A percentile compares a stretch with the other conserved stretches of the same genome.
Conservation (phyloP, 2,329 filamentous ascomycete genomes). For the Sclerotinia sclerotiorum region DNA sequence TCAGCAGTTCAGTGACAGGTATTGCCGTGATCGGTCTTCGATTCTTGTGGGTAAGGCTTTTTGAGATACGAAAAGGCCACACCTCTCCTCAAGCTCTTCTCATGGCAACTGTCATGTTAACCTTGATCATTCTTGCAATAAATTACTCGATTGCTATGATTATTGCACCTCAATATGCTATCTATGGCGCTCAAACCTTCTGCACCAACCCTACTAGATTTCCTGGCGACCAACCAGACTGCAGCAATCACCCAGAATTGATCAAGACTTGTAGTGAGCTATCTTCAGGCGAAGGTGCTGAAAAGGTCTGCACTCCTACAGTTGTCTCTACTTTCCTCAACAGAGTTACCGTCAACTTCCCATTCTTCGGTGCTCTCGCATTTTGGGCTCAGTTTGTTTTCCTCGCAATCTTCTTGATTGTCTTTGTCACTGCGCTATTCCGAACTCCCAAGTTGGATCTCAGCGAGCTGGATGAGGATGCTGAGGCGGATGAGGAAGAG, state of each 20-base stretch:
- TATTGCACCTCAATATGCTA: conserved; percentile 93
- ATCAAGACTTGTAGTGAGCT: conserved; percentile 82
- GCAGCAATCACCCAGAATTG: conserved; percentile 66
- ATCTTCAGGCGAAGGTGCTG: conserved; percentile 67
- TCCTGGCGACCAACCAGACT: conserved; percentile 70
- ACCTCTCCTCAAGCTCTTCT: conserved; percentile 91
- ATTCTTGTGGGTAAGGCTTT: conserved; percentile 93
- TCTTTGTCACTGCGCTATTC: conserved; percentile 78
- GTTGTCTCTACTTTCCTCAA: conserved; percentile 93
- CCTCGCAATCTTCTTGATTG: conserved; percentile 76
- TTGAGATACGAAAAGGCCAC: conserved; percentile 84
- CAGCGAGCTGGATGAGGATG: conserved; percentile 79
- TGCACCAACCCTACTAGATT: conserved; percentile 70
- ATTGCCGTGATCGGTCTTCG: conserved; percentile 87
- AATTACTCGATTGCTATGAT: conserved; percentile 93
- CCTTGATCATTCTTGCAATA: conserved; percentile 83
- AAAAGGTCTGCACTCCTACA: conserved; percentile 83
- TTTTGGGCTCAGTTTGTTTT: conserved; percentile 98
- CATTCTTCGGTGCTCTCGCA: conserved; percentile 86
- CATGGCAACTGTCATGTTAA: conserved; percentile 86
- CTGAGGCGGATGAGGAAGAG: conserved; percentile 91
- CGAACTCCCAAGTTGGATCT: conserved; percentile 76
- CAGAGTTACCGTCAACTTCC: conserved; percentile 88
- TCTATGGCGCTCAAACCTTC: conserved; percentile 91
- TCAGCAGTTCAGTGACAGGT: conserved; percentile 82